Evolutionary conservation across 169 alveolate species (phyloP).

Genomic region (Cryptosporidium canis): DNA sequence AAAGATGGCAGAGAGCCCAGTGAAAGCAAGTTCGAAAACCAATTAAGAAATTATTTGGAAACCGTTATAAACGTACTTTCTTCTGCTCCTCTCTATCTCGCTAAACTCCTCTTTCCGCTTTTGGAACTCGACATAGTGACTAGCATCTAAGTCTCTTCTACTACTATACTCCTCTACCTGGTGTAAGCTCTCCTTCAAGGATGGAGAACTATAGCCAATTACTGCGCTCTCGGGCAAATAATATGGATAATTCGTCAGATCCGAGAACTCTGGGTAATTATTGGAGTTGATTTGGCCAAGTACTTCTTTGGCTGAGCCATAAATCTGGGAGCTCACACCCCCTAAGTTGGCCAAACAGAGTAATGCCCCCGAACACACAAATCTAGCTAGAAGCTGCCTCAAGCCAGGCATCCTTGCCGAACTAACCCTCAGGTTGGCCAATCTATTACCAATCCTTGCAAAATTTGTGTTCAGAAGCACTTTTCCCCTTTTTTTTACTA

Average conservation of each 20-base stretch:
- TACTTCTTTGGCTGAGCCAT: conserved; percentile 31
- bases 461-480: too few relatives aligned
- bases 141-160: conserved; percentile 7
- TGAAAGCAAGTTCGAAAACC: neutral
- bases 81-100: conserved; percentile 32
- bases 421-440: neutral
- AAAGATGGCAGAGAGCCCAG: too few relatives aligned
- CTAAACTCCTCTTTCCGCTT: conserved; percentile 20
- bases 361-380: neutral
- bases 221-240: conserved; percentile 32
- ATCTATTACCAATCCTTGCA: too few relatives aligned
- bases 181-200: conserved; percentile 26
- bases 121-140: conserved; percentile 11
- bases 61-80: conserved; percentile 17
- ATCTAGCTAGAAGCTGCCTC: neutral
- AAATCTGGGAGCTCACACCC: conserved; percentile 1
- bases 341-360: neutral
- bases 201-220: conserved; percentile 38
- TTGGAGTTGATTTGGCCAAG: neutral
- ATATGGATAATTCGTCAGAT: conserved; percentile 52
- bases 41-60: neutral
- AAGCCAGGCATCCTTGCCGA: neutral
- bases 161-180: neutral
- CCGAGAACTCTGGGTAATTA: conserved; percentile 14
- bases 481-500: too few relatives aligned